A percentile compares a stretch with the other conserved stretches of the same genome.
Conservation (phyloP, 208 protist genomes). For the Trypanosoma congolense region DNA sequence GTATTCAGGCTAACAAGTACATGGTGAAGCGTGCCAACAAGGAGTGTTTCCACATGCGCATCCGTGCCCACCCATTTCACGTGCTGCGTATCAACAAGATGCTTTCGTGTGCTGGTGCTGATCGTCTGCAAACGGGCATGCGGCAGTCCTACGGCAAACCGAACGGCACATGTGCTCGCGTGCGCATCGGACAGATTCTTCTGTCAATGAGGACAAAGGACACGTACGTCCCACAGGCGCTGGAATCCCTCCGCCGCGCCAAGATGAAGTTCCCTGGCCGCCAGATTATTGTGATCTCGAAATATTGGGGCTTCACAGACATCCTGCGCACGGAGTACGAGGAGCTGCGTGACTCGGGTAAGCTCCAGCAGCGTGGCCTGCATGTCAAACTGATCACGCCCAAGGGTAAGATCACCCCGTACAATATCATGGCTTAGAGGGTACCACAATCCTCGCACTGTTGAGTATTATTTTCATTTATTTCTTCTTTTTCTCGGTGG, state of each 20-base stretch:
- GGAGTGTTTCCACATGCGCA: slow-evolving; percentile 98
- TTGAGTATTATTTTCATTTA: not conserved
- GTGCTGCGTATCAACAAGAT: slow-evolving; percentile 99
- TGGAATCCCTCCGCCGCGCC: slow-evolving; percentile 76
- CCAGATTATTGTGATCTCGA: slow-evolving; percentile 73
- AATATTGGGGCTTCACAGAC: slow-evolving; percentile 85
- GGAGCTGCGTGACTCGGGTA: slow-evolving; percentile 49
- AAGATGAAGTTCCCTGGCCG: slow-evolving; percentile 79
- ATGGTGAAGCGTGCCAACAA: slow-evolving; percentile 97
- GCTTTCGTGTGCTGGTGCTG: slow-evolving; percentile 99
- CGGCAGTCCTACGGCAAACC: slow-evolving; percentile 98
- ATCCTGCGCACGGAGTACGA: slow-evolving; percentile 74
- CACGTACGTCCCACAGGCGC: slow-evolving; percentile 51
- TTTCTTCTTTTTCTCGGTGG: slow-evolving; percentile 3
- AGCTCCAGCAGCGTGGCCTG: slow-evolving; percentile 61
- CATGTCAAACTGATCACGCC: slow-evolving; percentile 70
- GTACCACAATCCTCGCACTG: not conserved
- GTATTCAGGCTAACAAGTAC: slow-evolving; percentile 99
- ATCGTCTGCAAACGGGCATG: slow-evolving; percentile 99
- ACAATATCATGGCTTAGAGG: slow-evolving; percentile 55
- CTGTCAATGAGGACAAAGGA: slow-evolving; percentile 95
- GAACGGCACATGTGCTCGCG: slow-evolving; percentile 93
- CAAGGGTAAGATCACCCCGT: slow-evolving; percentile 76
- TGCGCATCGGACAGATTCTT: slow-evolving; percentile 96
- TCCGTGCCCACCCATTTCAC: slow-evolving; percentile 99